These are phyloP conservation scores for Carex arenaria DNA, from an alignment of 202 grass and related monocot species.

Conservation along the genomic window DNA sequence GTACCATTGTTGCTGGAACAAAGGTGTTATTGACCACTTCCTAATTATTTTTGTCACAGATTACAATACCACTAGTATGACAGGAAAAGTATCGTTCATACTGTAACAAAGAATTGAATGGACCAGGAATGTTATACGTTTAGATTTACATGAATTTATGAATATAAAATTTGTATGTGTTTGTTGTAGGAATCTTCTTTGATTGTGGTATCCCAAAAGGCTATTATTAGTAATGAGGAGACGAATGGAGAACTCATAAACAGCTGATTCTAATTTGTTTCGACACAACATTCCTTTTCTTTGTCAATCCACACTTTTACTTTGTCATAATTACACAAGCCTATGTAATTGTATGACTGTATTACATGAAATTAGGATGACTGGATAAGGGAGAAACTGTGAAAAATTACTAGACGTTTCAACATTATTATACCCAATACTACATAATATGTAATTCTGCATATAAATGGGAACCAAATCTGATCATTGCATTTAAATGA, in stretches of 20 bases:
- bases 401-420: neutral
- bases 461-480: neutral
- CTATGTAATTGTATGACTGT: neutral
- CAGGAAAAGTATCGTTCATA: neutral
- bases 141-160: neutral
- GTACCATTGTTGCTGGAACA: conserved; percentile 68
- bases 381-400: neutral
- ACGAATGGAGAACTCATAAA: neutral
- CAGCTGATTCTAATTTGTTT: neutral
- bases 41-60: neutral
- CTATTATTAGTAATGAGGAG: neutral
- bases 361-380: neutral
- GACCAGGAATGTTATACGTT: neutral
- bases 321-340: neutral
- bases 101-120: neutral
- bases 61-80: neutral
- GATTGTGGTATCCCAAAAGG: conserved; percentile 65
- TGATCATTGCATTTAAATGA: neutral
- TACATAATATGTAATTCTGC: neutral
- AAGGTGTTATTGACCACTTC: conserved; percentile 47
- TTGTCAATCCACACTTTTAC: neutral
- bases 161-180: conserved; percentile 11
- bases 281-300: neutral
- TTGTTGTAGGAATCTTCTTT: conserved; percentile 63
- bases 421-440: neutral